Conservation (phyloP, 2,329 filamentous ascomycete genomes). For the Phaeosphaeriaceae sp. region DNA sequence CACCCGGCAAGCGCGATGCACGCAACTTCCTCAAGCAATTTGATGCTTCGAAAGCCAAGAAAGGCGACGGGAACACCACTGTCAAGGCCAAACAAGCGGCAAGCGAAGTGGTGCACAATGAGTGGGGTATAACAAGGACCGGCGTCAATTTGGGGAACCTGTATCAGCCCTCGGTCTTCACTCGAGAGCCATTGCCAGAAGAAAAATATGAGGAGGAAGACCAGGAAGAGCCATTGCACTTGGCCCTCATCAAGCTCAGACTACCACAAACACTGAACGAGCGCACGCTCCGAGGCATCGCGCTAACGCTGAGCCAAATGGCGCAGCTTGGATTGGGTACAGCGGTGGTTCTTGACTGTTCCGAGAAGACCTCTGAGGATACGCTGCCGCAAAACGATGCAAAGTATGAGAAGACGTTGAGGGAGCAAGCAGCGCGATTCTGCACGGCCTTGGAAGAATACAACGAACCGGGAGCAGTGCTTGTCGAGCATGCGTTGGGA, state of each 20-base stretch:
- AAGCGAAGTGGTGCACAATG: slow-evolving; percentile 36
- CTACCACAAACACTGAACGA: slow-evolving; percentile 75
- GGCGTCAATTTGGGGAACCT: slow-evolving; percentile 69
- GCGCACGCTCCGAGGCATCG: slow-evolving; percentile 74
- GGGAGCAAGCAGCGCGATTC: slow-evolving; percentile 74
- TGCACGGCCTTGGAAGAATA: slow-evolving; percentile 76
- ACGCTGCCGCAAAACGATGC: slow-evolving; percentile 35
- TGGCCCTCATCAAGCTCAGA: slow-evolving; percentile 86
- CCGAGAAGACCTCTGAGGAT: slow-evolving; percentile 48
- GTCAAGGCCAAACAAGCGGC: slow-evolving; percentile 18
- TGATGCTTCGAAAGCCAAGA: slow-evolving; percentile 50
- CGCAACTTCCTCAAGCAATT: slow-evolving; percentile 92
- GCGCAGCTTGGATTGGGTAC: slow-evolving; percentile 81
- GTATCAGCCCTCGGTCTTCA: slow-evolving; percentile 67
- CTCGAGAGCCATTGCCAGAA: slow-evolving; percentile 57
- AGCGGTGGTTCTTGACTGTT: slow-evolving; percentile 81
- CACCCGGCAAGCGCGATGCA: slow-evolving; percentile 90
- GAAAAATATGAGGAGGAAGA: slow-evolving; percentile 28
- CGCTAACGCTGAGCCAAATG: slow-evolving; percentile 83
- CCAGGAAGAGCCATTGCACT: slow-evolving; percentile 64
- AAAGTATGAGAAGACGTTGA: slow-evolving; percentile 54
- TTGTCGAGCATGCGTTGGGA: slow-evolving; percentile 66
- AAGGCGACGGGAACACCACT: slow-evolving; percentile 13
- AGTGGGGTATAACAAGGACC: slow-evolving; percentile 47
- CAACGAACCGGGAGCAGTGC: slow-evolving; percentile 70